Percentiles rank a stretch among this genome's conserved stretches.
Evolutionary conservation across 805 yeast genomes (phyloP).

Genomic region (Ogataea kodamae): DNA sequence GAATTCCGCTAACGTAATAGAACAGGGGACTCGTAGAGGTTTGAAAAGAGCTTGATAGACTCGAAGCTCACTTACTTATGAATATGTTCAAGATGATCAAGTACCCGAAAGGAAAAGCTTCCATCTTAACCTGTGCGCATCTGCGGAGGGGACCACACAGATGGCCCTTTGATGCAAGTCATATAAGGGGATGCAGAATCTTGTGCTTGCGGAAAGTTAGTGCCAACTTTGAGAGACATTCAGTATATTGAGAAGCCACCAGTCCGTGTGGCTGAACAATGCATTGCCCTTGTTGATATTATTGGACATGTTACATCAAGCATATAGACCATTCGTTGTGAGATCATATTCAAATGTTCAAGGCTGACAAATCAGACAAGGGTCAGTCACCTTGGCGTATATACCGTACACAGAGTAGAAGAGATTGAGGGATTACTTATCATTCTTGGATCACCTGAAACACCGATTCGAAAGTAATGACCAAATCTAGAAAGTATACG

Average conservation of each 20-base stretch:
- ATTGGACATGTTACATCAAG: constrained; percentile 20
- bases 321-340: constrained; percentile 78
- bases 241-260: constrained; percentile 21
- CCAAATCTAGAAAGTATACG: no score
- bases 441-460: constrained; percentile 53
- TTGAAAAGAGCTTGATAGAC: no score
- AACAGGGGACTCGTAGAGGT: constrained; percentile 72
- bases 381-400: constrained; percentile 87
- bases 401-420: constrained; percentile 76
- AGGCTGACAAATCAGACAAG: constrained; percentile 83
- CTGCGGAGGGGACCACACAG: no score
- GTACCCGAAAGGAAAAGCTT: no score
- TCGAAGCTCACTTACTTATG: no score
- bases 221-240: constrained; percentile 17
- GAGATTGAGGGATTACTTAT: constrained; percentile 59
- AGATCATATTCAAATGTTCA: constrained; percentile 66
- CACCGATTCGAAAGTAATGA: no score
- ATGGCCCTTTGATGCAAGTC: no score
- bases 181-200: no score
- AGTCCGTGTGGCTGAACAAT: constrained; percentile 46
- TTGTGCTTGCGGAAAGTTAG: constrained; percentile 28
- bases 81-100: no score
- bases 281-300: constrained; percentile 69
- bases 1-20: constrained; percentile 85
- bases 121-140: no score